Percentiles rank a stretch among this genome's conserved stretches.
Conservation (phyloP, 2,329 filamentous ascomycete genomes). For the Diatrype stigma region DNA sequence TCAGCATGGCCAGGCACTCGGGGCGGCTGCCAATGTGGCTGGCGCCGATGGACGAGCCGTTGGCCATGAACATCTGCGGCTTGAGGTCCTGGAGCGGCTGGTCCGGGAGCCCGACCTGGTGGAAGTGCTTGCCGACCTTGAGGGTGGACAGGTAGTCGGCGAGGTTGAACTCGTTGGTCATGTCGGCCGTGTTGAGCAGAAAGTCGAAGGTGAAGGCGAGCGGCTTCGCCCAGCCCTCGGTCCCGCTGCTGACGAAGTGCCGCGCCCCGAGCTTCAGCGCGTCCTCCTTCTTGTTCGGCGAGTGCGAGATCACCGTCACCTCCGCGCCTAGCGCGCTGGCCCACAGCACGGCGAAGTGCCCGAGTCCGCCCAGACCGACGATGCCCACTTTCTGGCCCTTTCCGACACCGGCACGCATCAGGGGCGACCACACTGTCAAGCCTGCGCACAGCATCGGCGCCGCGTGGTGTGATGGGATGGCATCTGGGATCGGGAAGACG, state of each 20-base stretch:
- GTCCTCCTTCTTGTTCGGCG: conserved; percentile 53
- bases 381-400: conserved; percentile 69
- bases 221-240: conserved; percentile 55
- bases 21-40: conserved; percentile 60
- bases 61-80: conserved; percentile 37
- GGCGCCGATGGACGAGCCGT: conserved; percentile 34
- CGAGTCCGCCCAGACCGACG: conserved; percentile 68
- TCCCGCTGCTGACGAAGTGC: conserved; percentile 41
- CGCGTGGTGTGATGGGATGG: conserved; percentile 42
- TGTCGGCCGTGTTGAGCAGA: conserved; percentile 46
- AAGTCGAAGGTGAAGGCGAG: conserved; percentile 49
- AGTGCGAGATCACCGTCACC: conserved; percentile 60
- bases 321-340: conserved; percentile 67
- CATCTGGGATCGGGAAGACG: conserved; percentile 54
- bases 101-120: conserved; percentile 55
- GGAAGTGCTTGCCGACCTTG: conserved; percentile 51
- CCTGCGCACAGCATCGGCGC: conserved; percentile 76
- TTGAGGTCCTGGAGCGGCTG: conserved; percentile 40
- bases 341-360: conserved; percentile 69
- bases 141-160: conserved; percentile 46
- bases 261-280: conserved; percentile 59
- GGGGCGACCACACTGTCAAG: conserved; percentile 67
- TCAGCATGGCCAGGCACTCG: conserved; percentile 56
- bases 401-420: conserved; percentile 62
- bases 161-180: conserved; percentile 52